Evolutionary conservation across 176 grass and related monocot genomes (phyloP).

Genomic region (Carex littledalei): DNA sequence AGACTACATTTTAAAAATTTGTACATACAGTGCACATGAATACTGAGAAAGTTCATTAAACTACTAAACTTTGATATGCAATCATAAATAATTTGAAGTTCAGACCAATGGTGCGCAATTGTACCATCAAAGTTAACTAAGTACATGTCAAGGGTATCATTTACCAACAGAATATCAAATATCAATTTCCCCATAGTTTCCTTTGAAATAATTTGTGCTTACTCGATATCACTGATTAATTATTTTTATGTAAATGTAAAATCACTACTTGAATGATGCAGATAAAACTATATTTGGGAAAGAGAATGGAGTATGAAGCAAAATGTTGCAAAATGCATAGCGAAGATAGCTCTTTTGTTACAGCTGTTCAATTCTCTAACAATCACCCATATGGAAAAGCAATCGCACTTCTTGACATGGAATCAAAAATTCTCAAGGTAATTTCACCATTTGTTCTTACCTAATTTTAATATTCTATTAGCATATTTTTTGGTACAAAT

Average conservation of each 20-base stretch:
- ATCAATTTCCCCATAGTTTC: too few relatives aligned
- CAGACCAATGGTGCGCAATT: background rate
- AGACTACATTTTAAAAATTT: background rate
- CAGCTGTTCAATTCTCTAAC: slow-evolving; percentile 48
- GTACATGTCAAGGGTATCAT: too few relatives aligned
- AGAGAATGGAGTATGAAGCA: slow-evolving; percentile 46
- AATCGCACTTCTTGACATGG: slow-evolving; percentile 44
- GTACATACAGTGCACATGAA: background rate
- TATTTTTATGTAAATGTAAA: background rate
- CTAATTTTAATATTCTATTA: background rate
- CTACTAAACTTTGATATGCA: background rate
- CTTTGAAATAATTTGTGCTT: background rate
- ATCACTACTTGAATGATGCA: slow-evolving; percentile 20
- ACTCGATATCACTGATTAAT: background rate
- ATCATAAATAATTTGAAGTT: background rate
- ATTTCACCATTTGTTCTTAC: background rate
- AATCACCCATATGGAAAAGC: slow-evolving; percentile 65
- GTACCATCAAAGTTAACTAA: background rate
- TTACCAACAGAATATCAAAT: too few relatives aligned
- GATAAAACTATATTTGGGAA: slow-evolving; percentile 65
- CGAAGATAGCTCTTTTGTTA: slow-evolving; percentile 30
- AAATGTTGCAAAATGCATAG: slow-evolving; percentile 35
- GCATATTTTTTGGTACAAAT: background rate
- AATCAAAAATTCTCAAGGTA: slow-evolving; percentile 53
- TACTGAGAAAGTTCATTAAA: background rate